These are phyloP conservation scores for Penicillium argentinense DNA, from an alignment of 495 filamentous ascomycete species.

Conservation along the genomic window DNA sequence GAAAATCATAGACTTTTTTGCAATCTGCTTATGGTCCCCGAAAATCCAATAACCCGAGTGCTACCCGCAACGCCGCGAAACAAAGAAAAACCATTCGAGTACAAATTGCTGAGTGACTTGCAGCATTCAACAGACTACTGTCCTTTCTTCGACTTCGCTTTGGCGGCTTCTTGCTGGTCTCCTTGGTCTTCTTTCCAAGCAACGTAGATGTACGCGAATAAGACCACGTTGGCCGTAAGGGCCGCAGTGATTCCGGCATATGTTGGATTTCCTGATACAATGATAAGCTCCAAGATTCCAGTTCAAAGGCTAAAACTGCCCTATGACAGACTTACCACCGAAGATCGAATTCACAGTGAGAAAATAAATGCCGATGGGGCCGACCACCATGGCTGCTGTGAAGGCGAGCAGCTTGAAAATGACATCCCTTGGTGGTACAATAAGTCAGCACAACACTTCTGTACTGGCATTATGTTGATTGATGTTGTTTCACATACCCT, in stretches of 20 bases:
- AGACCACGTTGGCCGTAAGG: conserved; percentile 84
- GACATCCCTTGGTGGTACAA: conserved; percentile 60
- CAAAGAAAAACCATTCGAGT: too few relatives aligned
- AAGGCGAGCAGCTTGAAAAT: conserved; percentile 88
- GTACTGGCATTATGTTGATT: too few relatives aligned
- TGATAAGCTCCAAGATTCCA: neutral
- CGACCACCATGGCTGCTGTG: conserved; percentile 83
- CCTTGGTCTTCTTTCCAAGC: conserved; percentile 85
- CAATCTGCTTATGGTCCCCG: too few relatives aligned
- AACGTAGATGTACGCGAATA: conserved; percentile 87
- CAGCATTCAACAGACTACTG: conserved; percentile 31
- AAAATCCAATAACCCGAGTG: too few relatives aligned
- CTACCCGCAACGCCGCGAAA: too few relatives aligned
- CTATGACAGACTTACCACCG: conserved; percentile 68
- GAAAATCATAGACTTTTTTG: too few relatives aligned
- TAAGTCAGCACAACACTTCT: too few relatives aligned
- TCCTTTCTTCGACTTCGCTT: conserved; percentile 61
- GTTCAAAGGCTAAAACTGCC: too few relatives aligned
- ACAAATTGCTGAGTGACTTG: too few relatives aligned
- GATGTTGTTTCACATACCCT: conserved; percentile 50
- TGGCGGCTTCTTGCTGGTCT: conserved; percentile 58
- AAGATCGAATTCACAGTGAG: conserved; percentile 74
- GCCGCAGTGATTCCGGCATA: conserved; percentile 83
- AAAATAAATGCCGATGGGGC: conserved; percentile 87
- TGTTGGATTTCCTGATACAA: conserved; percentile 71